Evolutionary conservation across 2,329 filamentous ascomycete genomes (phyloP).

Genomic region (Sclerotiophoma versabilis): DNA sequence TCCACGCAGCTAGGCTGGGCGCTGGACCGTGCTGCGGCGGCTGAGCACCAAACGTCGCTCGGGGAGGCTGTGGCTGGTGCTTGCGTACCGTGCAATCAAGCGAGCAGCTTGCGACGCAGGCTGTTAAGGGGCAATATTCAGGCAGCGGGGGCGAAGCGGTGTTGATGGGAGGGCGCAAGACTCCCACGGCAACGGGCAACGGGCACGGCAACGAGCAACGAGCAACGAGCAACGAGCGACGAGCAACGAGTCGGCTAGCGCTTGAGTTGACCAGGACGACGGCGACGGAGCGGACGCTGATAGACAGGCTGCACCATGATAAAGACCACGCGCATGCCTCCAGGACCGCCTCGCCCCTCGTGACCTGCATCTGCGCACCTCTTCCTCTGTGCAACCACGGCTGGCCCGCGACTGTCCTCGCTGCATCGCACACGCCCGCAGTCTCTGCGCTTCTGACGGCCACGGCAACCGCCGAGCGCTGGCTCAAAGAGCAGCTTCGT

Average conservation of each 20-base stretch:
- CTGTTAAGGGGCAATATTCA: slow-evolving; percentile 8
- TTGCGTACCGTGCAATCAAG: slow-evolving; percentile 14
- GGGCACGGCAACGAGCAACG: too few relatives aligned
- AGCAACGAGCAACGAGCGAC: too few relatives aligned
- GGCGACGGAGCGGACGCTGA: slow-evolving; percentile 7
- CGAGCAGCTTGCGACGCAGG: slow-evolving; percentile 7
- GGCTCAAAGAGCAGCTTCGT: slow-evolving; percentile 11
- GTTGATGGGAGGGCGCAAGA: neutral
- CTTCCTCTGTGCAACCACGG: neutral
- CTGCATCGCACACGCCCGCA: neutral
- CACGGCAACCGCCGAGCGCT: slow-evolving; percentile 8
- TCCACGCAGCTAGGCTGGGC: slow-evolving; percentile 27
- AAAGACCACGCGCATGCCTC: slow-evolving; percentile 8
- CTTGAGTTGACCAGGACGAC: slow-evolving; percentile 11
- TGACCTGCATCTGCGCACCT: slow-evolving; percentile 2
- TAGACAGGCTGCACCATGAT: slow-evolving; percentile 15
- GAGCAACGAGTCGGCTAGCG: slow-evolving; percentile 22
- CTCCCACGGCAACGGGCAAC: too few relatives aligned
- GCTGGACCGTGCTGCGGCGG: slow-evolving; percentile 28
- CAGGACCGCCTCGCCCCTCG: neutral
- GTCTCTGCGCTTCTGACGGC: neutral
- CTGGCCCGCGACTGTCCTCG: neutral
- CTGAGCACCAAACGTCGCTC: slow-evolving; percentile 28
- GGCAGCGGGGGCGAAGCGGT: slow-evolving; percentile 9
- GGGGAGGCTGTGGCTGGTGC: slow-evolving; percentile 19